Conservation (phyloP, 148 eudicot genomes). For the Rhododendron griersonianum region DNA sequence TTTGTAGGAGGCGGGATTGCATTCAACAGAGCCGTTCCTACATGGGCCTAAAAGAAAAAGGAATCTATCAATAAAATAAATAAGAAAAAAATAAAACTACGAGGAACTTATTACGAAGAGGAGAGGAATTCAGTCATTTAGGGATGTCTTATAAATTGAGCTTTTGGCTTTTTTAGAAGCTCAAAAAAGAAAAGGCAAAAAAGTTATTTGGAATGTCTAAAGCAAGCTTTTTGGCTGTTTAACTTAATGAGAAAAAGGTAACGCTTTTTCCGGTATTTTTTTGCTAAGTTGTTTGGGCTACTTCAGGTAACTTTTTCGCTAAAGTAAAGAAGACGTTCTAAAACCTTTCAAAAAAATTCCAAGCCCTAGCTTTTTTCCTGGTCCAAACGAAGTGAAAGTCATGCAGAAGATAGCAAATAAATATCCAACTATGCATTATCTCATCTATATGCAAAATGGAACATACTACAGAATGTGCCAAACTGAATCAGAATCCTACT, state of each 20-base stretch:
- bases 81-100: no score
- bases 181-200: neutral
- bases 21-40: slow-evolving; percentile 86
- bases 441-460: neutral
- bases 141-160: neutral
- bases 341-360: neutral
- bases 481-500: neutral
- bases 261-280: no score
- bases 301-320: neutral
- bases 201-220: neutral
- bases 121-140: neutral
- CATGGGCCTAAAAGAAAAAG: slow-evolving; percentile 59
- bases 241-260: neutral
- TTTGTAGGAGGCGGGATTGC: slow-evolving; percentile 66
- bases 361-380: neutral
- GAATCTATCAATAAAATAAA: neutral
- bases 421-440: neutral
- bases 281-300: neutral
- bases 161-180: neutral
- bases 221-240: neutral
- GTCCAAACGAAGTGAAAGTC: neutral
- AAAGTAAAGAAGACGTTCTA: neutral
- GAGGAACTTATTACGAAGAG: neutral
- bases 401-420: neutral
- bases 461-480: neutral